Percentiles rank a stretch among this genome's conserved stretches.
Evolutionary conservation across 331 rosid species (phyloP).

Genomic region (Malus hybrid): DNA sequence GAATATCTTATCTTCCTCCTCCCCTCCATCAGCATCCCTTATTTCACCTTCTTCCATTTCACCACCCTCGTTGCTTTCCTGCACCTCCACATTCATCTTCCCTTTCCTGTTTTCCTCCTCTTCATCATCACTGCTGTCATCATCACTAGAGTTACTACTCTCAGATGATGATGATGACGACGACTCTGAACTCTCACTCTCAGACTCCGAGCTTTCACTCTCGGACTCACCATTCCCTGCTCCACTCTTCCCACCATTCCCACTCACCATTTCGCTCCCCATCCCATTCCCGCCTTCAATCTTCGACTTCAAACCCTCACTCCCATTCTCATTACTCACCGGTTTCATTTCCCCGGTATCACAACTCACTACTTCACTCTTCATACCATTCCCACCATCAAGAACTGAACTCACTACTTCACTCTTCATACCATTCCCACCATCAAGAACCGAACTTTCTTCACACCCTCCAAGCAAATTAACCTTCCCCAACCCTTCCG

Average conservation of each 20-base stretch:
- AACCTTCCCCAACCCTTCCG: conserved; percentile 35
- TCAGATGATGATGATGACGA: conserved; percentile 11
- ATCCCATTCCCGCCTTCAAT: not conserved
- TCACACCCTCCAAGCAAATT: conserved; percentile 27
- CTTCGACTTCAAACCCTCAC: not conserved
- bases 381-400: conserved; percentile 17
- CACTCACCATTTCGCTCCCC: not conserved
- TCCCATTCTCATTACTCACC: not conserved
- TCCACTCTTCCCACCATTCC: not conserved
- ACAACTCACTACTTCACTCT: not conserved
- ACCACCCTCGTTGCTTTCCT: conserved; percentile 10
- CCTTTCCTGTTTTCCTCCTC: not conserved
- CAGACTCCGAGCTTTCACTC: not conserved
- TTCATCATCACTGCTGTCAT: not conserved
- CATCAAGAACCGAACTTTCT: conserved; percentile 12
- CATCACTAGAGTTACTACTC: conserved; percentile 14
- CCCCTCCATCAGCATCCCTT: conserved; percentile 29
- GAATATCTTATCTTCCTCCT: not conserved
- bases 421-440: conserved; percentile 14
- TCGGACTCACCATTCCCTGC: conserved; percentile 1
- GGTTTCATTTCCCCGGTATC: not conserved
- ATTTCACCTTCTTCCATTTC: conserved; percentile 81
- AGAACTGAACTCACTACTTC: conserved; percentile 6
- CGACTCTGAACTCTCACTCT: conserved; percentile 21
- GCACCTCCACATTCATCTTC: conserved; percentile 8